These are phyloP conservation scores for Microcera coccophila DNA, from an alignment of 2,329 filamentous ascomycete species.

Conservation along the genomic window DNA sequence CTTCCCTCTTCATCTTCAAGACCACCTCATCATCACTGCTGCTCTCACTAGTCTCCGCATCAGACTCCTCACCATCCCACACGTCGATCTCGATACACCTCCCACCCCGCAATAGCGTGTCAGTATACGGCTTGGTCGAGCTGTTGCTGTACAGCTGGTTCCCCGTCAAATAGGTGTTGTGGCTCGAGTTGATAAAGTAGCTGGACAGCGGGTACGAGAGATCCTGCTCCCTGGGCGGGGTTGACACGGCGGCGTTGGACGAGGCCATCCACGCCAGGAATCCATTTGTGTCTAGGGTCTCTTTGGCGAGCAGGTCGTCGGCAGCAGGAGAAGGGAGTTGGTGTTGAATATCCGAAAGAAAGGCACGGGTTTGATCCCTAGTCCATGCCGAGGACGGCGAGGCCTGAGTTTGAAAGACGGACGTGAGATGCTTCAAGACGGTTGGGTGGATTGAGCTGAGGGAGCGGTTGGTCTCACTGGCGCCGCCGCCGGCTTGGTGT, in stretches of 20 bases:
- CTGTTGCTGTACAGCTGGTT: slow-evolving; percentile 84
- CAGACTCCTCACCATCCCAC: slow-evolving; percentile 82
- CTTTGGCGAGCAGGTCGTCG: slow-evolving; percentile 23
- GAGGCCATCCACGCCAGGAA: slow-evolving; percentile 58
- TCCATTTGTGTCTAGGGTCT: slow-evolving; percentile 42
- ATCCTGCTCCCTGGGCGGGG: slow-evolving; percentile 41
- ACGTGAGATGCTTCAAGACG: slow-evolving; percentile 42
- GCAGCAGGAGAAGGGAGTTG: slow-evolving; percentile 32
- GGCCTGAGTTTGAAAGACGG: slow-evolving; percentile 45
- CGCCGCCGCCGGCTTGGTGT: slow-evolving; percentile 47
- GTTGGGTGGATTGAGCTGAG: slow-evolving; percentile 41
- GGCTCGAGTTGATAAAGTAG: slow-evolving; percentile 91
- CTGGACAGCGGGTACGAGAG: slow-evolving; percentile 78
- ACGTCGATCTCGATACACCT: slow-evolving; percentile 93
- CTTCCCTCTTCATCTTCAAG: slow-evolving; percentile 54
- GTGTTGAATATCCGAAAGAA: slow-evolving; percentile 45
- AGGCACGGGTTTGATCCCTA: slow-evolving; percentile 42
- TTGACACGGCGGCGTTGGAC: slow-evolving; percentile 40
- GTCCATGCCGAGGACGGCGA: slow-evolving; percentile 42
- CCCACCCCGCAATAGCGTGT: slow-evolving; percentile 77
- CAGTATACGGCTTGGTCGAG: slow-evolving; percentile 83
- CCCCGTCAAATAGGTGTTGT: slow-evolving; percentile 90
- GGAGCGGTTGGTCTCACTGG: slow-evolving; percentile 38
- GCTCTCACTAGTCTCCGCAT: slow-evolving; percentile 43
- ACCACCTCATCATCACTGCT: slow-evolving; percentile 53